These are phyloP conservation scores for Angophora floribunda DNA, from an alignment of 345 rosid species.

Conservation along the genomic window DNA sequence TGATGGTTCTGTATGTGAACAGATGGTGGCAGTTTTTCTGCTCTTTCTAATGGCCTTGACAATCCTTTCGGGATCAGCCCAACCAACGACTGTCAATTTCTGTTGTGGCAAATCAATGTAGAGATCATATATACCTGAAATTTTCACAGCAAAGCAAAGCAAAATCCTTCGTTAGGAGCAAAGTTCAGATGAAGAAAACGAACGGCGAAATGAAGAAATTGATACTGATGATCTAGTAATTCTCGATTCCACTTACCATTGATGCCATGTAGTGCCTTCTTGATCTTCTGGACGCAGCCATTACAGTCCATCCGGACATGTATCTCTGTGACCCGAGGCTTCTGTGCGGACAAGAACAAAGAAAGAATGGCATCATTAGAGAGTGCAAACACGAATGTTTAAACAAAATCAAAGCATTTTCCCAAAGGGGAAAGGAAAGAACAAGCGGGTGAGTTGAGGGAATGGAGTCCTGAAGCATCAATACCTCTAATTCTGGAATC, in stretches of 20 bases:
- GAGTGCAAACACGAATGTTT: neutral
- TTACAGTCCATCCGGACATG: constrained; percentile 76
- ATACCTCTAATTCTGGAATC: constrained; percentile 43
- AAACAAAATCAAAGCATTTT: neutral
- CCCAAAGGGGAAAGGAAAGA: neutral
- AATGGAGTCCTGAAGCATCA: neutral
- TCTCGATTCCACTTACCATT: constrained; percentile 23
- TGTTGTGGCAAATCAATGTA: constrained; percentile 51
- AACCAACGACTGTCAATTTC: constrained; percentile 53
- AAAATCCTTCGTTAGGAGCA: neutral
- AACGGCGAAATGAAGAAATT: neutral
- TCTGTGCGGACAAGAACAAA: constrained; percentile 10
- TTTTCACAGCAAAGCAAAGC: neutral
- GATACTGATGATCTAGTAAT: neutral
- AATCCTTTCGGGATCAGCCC: constrained; percentile 64
- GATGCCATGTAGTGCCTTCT: constrained; percentile 52
- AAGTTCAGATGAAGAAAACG: neutral
- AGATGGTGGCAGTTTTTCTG: constrained; percentile 52
- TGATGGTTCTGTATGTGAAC: constrained; percentile 25
- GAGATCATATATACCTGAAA: constrained; percentile 53
- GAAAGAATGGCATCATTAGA: neutral
- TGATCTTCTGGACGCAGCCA: constrained; percentile 74
- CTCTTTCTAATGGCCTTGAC: constrained; percentile 57
- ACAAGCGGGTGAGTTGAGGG: neutral
- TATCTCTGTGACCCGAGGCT: constrained; percentile 50